Evolutionary conservation across 495 filamentous ascomycete genomes (phyloP).

Genomic region (Lepraria neglecta): DNA sequence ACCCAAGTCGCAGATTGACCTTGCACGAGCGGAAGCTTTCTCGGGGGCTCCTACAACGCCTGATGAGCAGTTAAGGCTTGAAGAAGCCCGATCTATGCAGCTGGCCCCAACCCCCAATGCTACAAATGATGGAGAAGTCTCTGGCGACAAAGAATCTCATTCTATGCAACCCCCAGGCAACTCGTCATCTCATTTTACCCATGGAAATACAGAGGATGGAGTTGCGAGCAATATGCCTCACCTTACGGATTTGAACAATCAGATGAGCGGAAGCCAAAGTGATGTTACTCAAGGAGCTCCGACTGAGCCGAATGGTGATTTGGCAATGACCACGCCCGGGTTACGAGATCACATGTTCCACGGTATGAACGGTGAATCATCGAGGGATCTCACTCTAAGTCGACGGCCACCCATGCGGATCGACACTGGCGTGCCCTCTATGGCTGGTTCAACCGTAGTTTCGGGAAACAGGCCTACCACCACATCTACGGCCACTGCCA

Average conservation of each 20-base stretch:
- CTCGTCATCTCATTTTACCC: constrained; percentile 12
- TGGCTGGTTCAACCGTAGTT: constrained; percentile 9
- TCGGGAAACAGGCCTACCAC: constrained; percentile 12
- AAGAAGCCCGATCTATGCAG: constrained; percentile 43
- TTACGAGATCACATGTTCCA: constrained; percentile 22
- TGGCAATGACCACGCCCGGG: constrained; percentile 11
- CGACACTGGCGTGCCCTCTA: constrained; percentile 22
- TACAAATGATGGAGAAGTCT: neutral
- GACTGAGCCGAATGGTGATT: constrained; percentile 10
- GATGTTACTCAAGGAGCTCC: neutral
- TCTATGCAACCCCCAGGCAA: constrained; percentile 4
- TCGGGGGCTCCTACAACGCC: constrained; percentile 38
- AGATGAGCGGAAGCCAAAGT: constrained; percentile 3
- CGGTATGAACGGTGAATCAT: constrained; percentile 21
- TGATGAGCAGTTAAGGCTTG: constrained; percentile 45
- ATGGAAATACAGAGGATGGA: constrained; percentile 21
- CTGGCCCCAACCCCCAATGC: neutral
- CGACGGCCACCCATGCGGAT: constrained; percentile 30
- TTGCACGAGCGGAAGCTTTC: constrained; percentile 18
- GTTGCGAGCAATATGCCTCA: constrained; percentile 17
- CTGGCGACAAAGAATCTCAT: neutral
- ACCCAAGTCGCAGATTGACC: constrained; percentile 14
- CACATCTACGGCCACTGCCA: constrained; percentile 1
- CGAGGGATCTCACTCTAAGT: constrained; percentile 28
- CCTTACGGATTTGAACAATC: constrained; percentile 13